phyloP scores from a whole-genome alignment of 495 filamentous ascomycete species.

The Neurospora hispaniola region DNA sequence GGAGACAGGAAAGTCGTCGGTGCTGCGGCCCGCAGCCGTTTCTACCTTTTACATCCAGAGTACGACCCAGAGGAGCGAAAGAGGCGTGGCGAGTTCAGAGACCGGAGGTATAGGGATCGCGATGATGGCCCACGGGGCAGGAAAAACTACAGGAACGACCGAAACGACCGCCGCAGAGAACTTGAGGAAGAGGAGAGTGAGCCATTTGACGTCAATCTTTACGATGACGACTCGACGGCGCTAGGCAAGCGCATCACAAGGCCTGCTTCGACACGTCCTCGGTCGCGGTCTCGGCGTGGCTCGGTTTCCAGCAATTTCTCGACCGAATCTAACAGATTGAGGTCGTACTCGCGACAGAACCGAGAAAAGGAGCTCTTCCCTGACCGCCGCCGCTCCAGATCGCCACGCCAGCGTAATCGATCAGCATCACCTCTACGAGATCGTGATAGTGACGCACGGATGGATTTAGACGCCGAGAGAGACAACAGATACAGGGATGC shows the following conservation, averaged over 20 bases:
- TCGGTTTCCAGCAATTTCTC: slow-evolving; percentile 26
- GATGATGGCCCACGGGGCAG: slow-evolving; percentile 36
- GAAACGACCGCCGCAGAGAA: slow-evolving; percentile 46
- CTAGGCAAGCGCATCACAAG: slow-evolving; percentile 21
- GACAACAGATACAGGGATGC: slow-evolving; percentile 14
- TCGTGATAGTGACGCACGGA: slow-evolving; percentile 45
- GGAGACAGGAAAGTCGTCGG: slow-evolving; percentile 68
- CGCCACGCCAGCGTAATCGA: slow-evolving; percentile 45
- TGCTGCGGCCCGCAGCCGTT: slow-evolving; percentile 71
- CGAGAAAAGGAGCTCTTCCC: slow-evolving; percentile 46
- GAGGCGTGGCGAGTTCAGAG: slow-evolving; percentile 29
- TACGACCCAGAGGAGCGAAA: slow-evolving; percentile 71
- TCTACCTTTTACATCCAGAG: slow-evolving; percentile 83
- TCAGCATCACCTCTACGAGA: slow-evolving; percentile 62
- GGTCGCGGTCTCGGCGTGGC: slow-evolving; percentile 16
- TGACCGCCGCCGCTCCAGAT: slow-evolving; percentile 14
- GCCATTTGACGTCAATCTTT: slow-evolving; percentile 61
- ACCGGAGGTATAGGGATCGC: slow-evolving; percentile 41
- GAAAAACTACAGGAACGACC: slow-evolving; percentile 38
- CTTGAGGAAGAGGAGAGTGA: slow-evolving; percentile 37
- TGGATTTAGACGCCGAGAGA: slow-evolving; percentile 26
- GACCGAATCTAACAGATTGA: slow-evolving; percentile 14
- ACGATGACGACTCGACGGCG: slow-evolving; percentile 53
- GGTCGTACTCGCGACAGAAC: slow-evolving; percentile 21
- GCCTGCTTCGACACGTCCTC: slow-evolving; percentile 1